phyloP scores from a whole-genome alignment of 164 flowering plant genomes.

The Stephania yunnanensis region DNA sequence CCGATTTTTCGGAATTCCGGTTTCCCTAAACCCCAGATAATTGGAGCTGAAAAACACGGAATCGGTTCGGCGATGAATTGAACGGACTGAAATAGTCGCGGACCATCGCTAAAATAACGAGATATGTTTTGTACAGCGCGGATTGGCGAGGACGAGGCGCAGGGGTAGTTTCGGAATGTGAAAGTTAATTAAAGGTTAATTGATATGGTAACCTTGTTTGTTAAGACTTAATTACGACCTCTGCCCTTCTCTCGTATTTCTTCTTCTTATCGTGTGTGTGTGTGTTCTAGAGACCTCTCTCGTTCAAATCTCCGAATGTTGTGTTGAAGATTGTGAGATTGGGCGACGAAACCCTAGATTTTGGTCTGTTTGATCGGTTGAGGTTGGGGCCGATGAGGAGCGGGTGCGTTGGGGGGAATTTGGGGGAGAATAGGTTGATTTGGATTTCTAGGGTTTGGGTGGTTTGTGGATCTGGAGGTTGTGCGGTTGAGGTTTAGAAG shows the following conservation, averaged over 20 bases:
- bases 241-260: background rate
- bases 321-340: background rate
- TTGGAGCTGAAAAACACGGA: background rate
- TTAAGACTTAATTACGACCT: background rate
- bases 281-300: background rate
- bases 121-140: background rate
- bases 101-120: background rate
- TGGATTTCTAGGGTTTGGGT: background rate
- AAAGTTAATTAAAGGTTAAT: background rate
- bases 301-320: background rate
- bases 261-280: background rate
- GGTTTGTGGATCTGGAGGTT: background rate
- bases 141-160: background rate
- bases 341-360: slow-evolving; percentile 4
- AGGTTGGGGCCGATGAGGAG: background rate
- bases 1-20: background rate
- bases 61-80: background rate
- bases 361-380: background rate
- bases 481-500: background rate
- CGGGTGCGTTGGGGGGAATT: background rate
- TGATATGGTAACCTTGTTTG: background rate
- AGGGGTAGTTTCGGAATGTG: background rate
- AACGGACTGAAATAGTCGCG: background rate
- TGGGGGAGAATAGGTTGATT: background rate
- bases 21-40: background rate